Percentiles rank a stretch among this genome's conserved stretches.
Conservation (phyloP, 2,329 filamentous ascomycete genomes). For the Zymoseptoria pseudotritici region DNA sequence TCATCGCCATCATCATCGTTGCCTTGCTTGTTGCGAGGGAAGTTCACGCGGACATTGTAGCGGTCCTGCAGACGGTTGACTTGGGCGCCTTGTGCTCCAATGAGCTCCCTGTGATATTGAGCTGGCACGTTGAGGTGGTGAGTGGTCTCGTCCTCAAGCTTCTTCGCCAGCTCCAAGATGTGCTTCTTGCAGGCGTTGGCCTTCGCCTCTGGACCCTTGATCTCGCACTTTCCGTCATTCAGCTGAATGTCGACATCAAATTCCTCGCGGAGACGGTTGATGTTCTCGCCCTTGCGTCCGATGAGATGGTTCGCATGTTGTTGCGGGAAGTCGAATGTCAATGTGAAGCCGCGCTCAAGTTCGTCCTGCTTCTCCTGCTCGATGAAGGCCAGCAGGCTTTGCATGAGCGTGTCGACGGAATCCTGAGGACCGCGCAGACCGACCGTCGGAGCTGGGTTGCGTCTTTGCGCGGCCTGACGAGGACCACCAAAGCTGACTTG, state of each 20-base stretch:
- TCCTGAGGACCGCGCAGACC: conserved; percentile 70
- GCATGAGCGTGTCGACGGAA: conserved; percentile 62
- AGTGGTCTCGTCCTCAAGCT: conserved; percentile 84
- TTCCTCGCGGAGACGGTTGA: conserved; percentile 61
- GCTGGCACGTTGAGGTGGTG: conserved; percentile 84
- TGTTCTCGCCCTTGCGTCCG: conserved; percentile 59
- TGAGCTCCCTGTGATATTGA: conserved; percentile 89
- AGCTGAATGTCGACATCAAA: conserved; percentile 77
- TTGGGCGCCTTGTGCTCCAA: conserved; percentile 77
- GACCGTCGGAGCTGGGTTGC: conserved; percentile 42
- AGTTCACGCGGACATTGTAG: conserved; percentile 92
- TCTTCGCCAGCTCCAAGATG: conserved; percentile 70
- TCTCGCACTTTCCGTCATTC: conserved; percentile 85
- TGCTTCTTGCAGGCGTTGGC: conserved; percentile 78
- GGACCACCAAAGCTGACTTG: conserved; percentile 46
- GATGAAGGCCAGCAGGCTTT: conserved; percentile 71
- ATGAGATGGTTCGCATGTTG: conserved; percentile 85
- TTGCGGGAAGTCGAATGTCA: conserved; percentile 87
- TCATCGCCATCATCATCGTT: conserved; percentile 60
- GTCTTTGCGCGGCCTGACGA: conserved; percentile 38
- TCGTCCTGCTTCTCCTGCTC: conserved; percentile 87
- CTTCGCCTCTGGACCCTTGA: conserved; percentile 94
- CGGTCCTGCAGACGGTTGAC: conserved; percentile 88
- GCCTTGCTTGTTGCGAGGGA: conserved; percentile 59
- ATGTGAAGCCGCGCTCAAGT: conserved; percentile 80